Evolutionary conservation across 2,329 filamentous ascomycete genomes (phyloP).

Genomic region (Bipolaris gigantea): DNA sequence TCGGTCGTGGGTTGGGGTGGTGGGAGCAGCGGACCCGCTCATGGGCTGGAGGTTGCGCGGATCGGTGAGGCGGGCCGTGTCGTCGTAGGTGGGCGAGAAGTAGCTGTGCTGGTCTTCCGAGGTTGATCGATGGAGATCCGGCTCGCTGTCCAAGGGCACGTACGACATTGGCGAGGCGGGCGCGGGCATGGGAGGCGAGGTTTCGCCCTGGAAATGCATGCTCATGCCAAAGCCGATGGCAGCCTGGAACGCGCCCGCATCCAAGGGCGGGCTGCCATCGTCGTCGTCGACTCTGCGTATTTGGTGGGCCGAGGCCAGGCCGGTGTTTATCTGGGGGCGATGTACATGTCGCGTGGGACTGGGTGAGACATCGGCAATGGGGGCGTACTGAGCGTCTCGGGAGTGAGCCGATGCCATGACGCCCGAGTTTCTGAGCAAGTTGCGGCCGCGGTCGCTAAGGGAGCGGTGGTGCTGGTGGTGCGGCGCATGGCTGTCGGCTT

Average conservation of each 20-base stretch:
- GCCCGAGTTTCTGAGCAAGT: conserved; percentile 50
- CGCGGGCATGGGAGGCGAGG: conserved; percentile 33
- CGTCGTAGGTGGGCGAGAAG: conserved; percentile 57
- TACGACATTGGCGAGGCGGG: conserved; percentile 51
- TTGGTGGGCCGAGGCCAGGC: conserved; percentile 31
- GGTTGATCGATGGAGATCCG: conserved; percentile 45
- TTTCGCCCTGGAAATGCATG: conserved; percentile 50
- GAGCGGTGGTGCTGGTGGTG: conserved; percentile 45
- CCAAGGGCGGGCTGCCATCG: conserved; percentile 46
- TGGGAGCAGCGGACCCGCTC: conserved; percentile 50
- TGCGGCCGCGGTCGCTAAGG: conserved; percentile 53
- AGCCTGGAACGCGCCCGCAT: conserved; percentile 52
- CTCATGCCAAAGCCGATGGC: conserved; percentile 53
- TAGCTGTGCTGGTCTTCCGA: conserved; percentile 60
- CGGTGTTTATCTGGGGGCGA: conserved; percentile 43
- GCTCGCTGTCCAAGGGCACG: conserved; percentile 37
- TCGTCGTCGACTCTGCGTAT: conserved; percentile 42
- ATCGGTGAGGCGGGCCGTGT: conserved; percentile 64
- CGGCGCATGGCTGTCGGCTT: conserved; percentile 34
- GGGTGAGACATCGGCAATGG: conserved; percentile 57
- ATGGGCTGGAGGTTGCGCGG: conserved; percentile 59
- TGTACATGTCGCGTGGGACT: conserved; percentile 44
- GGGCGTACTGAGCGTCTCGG: conserved; percentile 53
- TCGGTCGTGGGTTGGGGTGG: conserved; percentile 49
- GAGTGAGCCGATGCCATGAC: conserved; percentile 47